Evolutionary conservation across 345 rosid genomes (phyloP).

Genomic region (Brassica juncea): DNA sequence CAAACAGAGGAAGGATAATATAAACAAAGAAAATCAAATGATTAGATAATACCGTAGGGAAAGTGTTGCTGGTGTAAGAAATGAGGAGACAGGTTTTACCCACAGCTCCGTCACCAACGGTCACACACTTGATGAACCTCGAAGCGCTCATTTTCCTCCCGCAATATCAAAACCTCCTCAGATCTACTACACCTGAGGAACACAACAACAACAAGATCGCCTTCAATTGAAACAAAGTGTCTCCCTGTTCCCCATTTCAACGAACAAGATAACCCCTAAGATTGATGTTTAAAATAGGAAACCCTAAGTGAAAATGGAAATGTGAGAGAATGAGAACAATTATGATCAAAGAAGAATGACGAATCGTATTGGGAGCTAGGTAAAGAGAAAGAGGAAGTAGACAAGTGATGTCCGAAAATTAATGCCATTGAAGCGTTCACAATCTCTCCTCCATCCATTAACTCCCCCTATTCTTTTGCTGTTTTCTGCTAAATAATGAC

Average conservation of each 20-base stretch:
- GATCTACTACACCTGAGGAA: slow-evolving; percentile 48
- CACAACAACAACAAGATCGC: background rate
- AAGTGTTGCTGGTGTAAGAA: slow-evolving; percentile 87
- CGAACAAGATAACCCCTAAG: slow-evolving; percentile 5
- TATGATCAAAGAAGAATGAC: slow-evolving; percentile 11
- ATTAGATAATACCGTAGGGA: slow-evolving; percentile 57
- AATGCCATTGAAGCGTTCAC: slow-evolving; percentile 83
- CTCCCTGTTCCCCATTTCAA: slow-evolving; percentile 5
- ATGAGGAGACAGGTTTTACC: slow-evolving; percentile 87
- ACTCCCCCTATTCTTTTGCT: slow-evolving; percentile 41
- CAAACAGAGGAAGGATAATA: background rate
- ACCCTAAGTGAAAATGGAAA: slow-evolving; percentile 24
- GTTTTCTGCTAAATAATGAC: too few relatives aligned
- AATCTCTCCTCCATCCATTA: slow-evolving; percentile 53
- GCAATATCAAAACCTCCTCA: slow-evolving; percentile 33
- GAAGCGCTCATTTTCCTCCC: slow-evolving; percentile 63
- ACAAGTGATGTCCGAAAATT: slow-evolving; percentile 50
- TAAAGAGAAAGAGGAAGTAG: slow-evolving; percentile 6
- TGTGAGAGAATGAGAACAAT: slow-evolving; percentile 3
- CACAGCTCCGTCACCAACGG: slow-evolving; percentile 91
- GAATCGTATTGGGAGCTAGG: background rate
- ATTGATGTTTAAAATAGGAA: slow-evolving; percentile 1
- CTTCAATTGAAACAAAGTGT: background rate
- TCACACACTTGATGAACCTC: slow-evolving; percentile 80
- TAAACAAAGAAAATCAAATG: slow-evolving; percentile 3